Evolutionary conservation across 1,284 basidiomycete genomes (phyloP), one percentile per base, ranked within the genome.

Genomic region (Cryptococcus floricola): DNA sequence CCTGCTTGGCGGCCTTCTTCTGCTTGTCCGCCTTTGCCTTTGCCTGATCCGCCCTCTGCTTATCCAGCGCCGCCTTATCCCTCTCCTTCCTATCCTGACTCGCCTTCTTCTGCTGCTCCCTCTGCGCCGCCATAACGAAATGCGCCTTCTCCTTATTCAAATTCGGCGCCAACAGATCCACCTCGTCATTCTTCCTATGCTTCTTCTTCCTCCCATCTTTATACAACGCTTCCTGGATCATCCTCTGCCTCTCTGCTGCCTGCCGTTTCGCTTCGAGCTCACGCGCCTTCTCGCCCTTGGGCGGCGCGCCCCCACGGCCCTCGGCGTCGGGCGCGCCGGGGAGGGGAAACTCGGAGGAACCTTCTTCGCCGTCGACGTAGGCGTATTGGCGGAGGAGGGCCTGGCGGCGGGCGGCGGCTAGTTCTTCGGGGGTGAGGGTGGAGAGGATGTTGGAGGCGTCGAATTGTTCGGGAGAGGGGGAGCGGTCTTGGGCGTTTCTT

Each of bases 11-110:
- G 4, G 73, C 75, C 58, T 75, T 77, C 60, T 76, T 75, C 68
- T 77, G 73, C 61, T 73, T 71, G 31, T 76, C 77, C 8, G 72
- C 71, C 54, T 77, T 77, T 3, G 73, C 71, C 57, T 72, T 72
- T 0, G 74, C 76, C 49, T 65, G 61, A 59, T 77, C 76, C 14
- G 71, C 72, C 16, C 75, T 60, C 56, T 77, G 76, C 60, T 77
- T 77, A 8, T 77, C 76, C 48, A 77, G 56, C 12, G 75, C 75
- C 2, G 69, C 69, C 52, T 65, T 69, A 58, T 77, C 76, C 23
- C 76, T 56, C 13, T 76, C 70, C 54, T 62, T 69, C 59, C 63
- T 70, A 4, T 61, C 60, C 47, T 64, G 59, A 1, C 73, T 64
- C 6, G 54, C 63, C n/a, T 61, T 61, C 56, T 67, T 71, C 23